These are phyloP conservation scores for Clathrospora elynae DNA, from an alignment of 2,329 filamentous ascomycete species.

Conservation along the genomic window DNA sequence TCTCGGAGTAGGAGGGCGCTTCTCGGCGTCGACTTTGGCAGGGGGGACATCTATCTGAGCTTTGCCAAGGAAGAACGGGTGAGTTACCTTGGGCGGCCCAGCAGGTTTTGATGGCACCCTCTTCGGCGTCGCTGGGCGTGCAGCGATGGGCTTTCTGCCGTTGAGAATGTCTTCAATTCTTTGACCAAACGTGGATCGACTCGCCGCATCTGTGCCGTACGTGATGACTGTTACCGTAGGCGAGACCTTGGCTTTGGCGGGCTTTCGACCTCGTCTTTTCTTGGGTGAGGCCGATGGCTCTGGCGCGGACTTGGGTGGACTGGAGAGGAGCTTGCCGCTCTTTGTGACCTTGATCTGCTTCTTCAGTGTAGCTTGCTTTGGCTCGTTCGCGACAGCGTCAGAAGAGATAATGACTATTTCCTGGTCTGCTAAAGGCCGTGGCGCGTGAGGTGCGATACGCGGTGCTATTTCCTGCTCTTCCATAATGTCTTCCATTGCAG, in stretches of 20 bases:
- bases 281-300: slow-evolving; percentile 54
- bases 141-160: slow-evolving; percentile 34
- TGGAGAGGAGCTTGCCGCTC: slow-evolving; percentile 54
- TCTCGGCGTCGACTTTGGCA: slow-evolving; percentile 16
- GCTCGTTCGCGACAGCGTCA: neutral
- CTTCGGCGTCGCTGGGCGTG: slow-evolving; percentile 24
- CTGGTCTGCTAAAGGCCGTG: neutral
- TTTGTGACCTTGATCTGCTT: slow-evolving; percentile 50
- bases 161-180: slow-evolving; percentile 68
- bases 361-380: slow-evolving; percentile 29
- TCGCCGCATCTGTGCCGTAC: slow-evolving; percentile 61
- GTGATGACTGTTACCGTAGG: slow-evolving; percentile 59
- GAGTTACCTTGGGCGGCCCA: slow-evolving; percentile 56
- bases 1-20: slow-evolving; percentile 24
- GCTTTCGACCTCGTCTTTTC: slow-evolving; percentile 29
- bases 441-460: slow-evolving; percentile 1
- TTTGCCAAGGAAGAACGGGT: slow-evolving; percentile 73
- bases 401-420: neutral
- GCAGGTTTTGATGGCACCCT: slow-evolving; percentile 36
- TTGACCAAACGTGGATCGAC: slow-evolving; percentile 58
- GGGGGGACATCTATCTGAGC: slow-evolving; percentile 33
- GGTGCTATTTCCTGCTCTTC: slow-evolving; percentile 3
- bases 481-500: slow-evolving; percentile 7
- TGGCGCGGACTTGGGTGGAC: slow-evolving; percentile 35
- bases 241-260: slow-evolving; percentile 33